Conservation (phyloP, 352 stramenopile species). For the Thraustochytrium striatum region DNA sequence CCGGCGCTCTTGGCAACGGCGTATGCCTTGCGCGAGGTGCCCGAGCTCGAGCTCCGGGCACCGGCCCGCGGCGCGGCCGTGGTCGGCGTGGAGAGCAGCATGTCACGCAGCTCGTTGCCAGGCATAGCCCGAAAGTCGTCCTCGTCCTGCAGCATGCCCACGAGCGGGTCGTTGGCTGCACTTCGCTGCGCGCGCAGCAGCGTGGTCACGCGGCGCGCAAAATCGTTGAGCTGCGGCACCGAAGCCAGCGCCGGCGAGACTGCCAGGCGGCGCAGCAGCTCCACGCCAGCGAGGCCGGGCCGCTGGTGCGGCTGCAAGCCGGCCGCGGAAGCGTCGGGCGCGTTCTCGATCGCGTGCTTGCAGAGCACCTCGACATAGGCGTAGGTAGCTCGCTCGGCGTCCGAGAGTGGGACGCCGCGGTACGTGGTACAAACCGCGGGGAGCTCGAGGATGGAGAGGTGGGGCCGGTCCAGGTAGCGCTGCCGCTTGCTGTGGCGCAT, state of each 20-base stretch:
- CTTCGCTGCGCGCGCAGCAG: background rate
- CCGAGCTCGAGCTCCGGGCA: background rate
- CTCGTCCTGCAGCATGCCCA: background rate
- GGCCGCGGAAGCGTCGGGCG: background rate
- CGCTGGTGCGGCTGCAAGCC: background rate
- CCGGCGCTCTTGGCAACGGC: background rate
- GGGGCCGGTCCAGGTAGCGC: background rate
- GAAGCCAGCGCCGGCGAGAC: background rate
- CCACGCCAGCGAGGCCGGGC: background rate
- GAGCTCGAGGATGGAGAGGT: background rate
- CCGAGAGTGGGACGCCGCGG: background rate
- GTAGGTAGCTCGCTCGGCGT: background rate
- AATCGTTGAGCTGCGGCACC: background rate
- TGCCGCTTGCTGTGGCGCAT: slow-evolving; percentile 43
- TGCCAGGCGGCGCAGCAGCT: background rate
- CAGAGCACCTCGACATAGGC: background rate
- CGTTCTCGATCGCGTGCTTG: background rate
- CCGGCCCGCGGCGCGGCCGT: background rate
- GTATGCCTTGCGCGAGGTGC: background rate
- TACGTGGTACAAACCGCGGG: background rate
- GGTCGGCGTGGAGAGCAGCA: background rate
- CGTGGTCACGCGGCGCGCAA: background rate
- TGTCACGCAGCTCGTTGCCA: slow-evolving; percentile 1
- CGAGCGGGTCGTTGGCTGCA: background rate
- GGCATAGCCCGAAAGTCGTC: background rate